Conservation (phyloP, 352 stramenopile genomes). For the Phytophthora lateralis region DNA sequence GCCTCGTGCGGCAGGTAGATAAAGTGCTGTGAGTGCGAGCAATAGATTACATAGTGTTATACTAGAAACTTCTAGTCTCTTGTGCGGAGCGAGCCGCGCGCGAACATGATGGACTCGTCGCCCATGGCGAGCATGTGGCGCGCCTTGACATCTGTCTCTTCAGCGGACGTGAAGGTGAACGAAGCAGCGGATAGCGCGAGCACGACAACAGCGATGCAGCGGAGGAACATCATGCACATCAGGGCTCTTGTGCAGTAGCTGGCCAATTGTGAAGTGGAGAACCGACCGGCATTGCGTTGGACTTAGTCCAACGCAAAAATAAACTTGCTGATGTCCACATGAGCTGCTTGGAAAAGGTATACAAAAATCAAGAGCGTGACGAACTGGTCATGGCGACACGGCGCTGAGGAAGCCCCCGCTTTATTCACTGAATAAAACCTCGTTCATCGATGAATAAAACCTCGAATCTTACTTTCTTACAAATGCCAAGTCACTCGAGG, state of each 20-base stretch:
- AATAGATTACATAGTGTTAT: neutral
- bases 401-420: no score
- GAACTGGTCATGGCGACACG: no score
- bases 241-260: conserved; percentile 1
- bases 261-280: conserved; percentile 18
- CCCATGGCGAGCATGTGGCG: conserved; percentile 36
- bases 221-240: conserved; percentile 22
- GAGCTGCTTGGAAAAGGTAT: neutral
- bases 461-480: neutral
- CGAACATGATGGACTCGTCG: conserved; percentile 34
- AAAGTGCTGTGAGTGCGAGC: no score
- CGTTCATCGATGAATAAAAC: conserved; percentile 7
- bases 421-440: neutral
- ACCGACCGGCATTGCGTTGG: no score
- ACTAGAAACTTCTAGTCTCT: neutral
- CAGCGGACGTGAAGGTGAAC: neutral
- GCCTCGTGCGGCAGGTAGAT: conserved; percentile 43
- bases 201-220: conserved; percentile 1
- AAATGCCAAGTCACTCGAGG: conserved; percentile 1
- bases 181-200: neutral
- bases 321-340: conserved; percentile 2
- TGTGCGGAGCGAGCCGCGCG: conserved; percentile 14
- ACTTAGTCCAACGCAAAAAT: no score
- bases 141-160: conserved; percentile 23
- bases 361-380: neutral